A percentile compares a stretch with the other conserved stretches of the same genome.
phyloP scores from a whole-genome alignment of 2,329 filamentous ascomycete genomes.

The Pyrenophora graminea region DNA sequence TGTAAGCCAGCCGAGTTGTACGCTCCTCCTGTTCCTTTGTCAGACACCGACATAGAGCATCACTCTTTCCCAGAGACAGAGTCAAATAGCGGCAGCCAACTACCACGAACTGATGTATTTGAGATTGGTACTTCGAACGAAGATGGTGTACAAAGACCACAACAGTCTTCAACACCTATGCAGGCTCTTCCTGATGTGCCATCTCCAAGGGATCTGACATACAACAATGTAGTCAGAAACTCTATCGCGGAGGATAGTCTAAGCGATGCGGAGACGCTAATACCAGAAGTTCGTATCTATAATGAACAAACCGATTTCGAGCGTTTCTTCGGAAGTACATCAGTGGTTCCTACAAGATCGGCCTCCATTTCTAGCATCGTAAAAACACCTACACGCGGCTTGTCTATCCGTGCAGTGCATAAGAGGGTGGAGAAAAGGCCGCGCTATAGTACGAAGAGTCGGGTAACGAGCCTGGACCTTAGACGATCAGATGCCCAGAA shows the following conservation, averaged over 20 bases:
- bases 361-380: conserved; percentile 33
- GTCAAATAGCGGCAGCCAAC: background rate
- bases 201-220: background rate
- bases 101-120: conserved; percentile 12
- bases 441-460: conserved; percentile 17
- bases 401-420: conserved; percentile 34
- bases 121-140: conserved; percentile 36
- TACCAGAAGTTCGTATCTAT: conserved; percentile 26
- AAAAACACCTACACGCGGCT: conserved; percentile 35
- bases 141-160: conserved; percentile 16
- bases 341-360: conserved; percentile 19
- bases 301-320: conserved; percentile 29
- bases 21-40: conserved; percentile 1
- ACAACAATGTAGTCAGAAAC: background rate
- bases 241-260: conserved; percentile 32
- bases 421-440: conserved; percentile 24
- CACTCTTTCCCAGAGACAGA: background rate
- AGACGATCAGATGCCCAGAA: conserved; percentile 33
- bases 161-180: background rate
- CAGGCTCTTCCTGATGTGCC: background rate
- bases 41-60: too few relatives aligned
- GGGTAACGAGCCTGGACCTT: conserved; percentile 14
- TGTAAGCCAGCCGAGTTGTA: conserved; percentile 23
- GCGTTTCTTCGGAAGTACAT: conserved; percentile 12
- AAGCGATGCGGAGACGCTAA: conserved; percentile 38